Evolutionary conservation across 2,329 filamentous ascomycete species (phyloP), one percentile per base, ranked within the genome.

Genomic region (Chaetomiaceae sp.): DNA sequence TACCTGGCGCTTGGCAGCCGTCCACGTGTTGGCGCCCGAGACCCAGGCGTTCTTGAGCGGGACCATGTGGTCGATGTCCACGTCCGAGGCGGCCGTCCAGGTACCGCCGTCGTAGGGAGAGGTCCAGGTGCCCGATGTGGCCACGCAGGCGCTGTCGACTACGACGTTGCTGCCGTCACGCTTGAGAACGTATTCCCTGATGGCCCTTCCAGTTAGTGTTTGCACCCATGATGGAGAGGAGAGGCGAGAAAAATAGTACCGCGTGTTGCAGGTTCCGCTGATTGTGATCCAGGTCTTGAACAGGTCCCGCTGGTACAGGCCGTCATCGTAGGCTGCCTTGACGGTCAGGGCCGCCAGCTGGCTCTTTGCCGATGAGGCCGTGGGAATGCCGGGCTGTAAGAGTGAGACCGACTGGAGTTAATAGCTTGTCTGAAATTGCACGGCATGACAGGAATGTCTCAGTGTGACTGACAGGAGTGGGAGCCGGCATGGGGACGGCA

Each of bases 61-160:
- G 3, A 95, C 86, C 69, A 93, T 76, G 65, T 93, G 89, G 66
- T 93, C 89, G 53, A 93, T 92, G 59, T 92, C 87, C 1, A 93
- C 66, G 59, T 91, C 85, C 16, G 74, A 78, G 1, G 86, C 79
- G 0, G 73, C 71, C 0, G 80, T 85, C 84, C 85, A 89, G 1
- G 74, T 81, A 0, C 71, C 83, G 14, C 86, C 87, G 62, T 92
- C 88, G 64, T 87, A 93, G 0, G 86, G 85, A 31, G 79, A 84
- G 35, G 66, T 68, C 88, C 89, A 93, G 0, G 71, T 74, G 4
- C 89, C 88, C 3, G 78, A 81, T 0, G 76, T 83, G 0, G 85
- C 68, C 1, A 75, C 69, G 67, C 88, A 95, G 30, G 77, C 73
- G 12, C 68, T 71, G 65, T 77, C 74, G 31, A 76, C 74, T 5